phyloP scores from a whole-genome alignment of 768 basidiomycete species.

The Hericium coralloides region DNA sequence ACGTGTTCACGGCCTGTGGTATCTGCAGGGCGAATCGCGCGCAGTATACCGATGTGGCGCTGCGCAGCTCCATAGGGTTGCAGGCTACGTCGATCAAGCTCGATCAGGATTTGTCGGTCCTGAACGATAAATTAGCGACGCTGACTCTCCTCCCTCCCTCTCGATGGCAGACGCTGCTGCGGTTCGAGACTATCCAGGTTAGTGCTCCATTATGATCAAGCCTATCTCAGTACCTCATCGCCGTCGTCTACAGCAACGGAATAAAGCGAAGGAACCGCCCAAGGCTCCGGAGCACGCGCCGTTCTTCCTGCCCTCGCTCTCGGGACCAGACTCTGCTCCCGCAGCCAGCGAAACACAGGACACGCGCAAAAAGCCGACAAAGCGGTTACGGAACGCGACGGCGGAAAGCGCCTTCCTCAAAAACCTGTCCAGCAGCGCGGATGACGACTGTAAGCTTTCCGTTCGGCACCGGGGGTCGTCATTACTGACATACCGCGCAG shows the following conservation, averaged over 20 bases:
- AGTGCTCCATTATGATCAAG: conserved; percentile 11
- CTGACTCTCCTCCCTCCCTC: conserved; percentile 86
- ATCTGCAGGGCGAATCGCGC: conserved; percentile 82
- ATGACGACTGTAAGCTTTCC: conserved; percentile 58
- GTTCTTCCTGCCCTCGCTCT: conserved; percentile 92
- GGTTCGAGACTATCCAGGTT: conserved; percentile 89
- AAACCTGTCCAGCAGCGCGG: conserved; percentile 45
- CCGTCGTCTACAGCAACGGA: conserved; percentile 59
- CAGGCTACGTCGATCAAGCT: conserved; percentile 37
- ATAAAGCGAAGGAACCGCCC: conserved; percentile 93
- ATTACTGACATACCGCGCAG: conserved; percentile 25
- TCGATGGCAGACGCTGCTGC: conserved; percentile 94
- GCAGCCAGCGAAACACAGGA: conserved; percentile 29
- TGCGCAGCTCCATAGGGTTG: conserved; percentile 30
- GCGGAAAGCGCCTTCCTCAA: conserved; percentile 62
- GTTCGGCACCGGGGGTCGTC: neutral
- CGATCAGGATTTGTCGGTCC: conserved; percentile 75
- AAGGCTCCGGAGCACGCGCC: conserved; percentile 94
- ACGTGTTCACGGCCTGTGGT: neutral
- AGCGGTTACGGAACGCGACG: conserved; percentile 18
- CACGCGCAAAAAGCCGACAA: conserved; percentile 36
- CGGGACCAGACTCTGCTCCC: conserved; percentile 74
- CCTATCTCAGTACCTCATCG: neutral
- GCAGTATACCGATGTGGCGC: conserved; percentile 80
- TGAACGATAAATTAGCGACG: conserved; percentile 88